Evolutionary conservation across 2,329 filamentous ascomycete genomes (phyloP), one percentile per base, ranked within the genome.

Genomic region (Reticulascus tulasneorum): DNA sequence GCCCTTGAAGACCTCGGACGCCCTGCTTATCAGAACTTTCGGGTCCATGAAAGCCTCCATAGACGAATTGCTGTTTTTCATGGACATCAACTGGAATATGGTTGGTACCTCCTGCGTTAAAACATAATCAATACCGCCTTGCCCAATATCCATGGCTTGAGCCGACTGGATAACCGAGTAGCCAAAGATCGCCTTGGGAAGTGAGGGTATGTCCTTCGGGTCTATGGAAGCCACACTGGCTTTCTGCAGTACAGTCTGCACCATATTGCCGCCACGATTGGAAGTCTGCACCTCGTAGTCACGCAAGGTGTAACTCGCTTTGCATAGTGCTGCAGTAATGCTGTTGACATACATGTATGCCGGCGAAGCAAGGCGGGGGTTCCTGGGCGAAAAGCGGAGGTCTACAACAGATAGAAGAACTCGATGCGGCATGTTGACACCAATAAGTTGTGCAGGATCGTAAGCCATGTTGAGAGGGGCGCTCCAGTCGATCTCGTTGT

Each of bases 41-140:
- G 42, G 33, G 17, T 48, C 42, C 36, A 43, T 44, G 24, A 46
- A 47, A n/a, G 33, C 29, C 13, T 24, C 31, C 24, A 44, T 37
- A 17, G 38, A 33, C 19, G 28, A 11, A 25, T 28, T 17, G 10
- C 37, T 27, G 3, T 37, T 39, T 27, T 46, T 49, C 44, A 51
- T 46, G 9, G 45, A 39, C 49, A 54, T 52, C 20, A 54, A 38
- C 12, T 49, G 48, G 15, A 54, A 54, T 21, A 54, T 52, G 0
- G 49, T 47, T 5, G 45, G 47, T 2, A 52, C 48, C 15, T 42
- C 40, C 15, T 41, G 27, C 7, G 48, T 51, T 10, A 53, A 23
- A 10, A 40, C 38, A 33, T 41, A 42, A 31, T 51, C 42, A 6
- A 46, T 23, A 3, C 45, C 47, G 22, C 47, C 47, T 6, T 41